Evolutionary conservation across 768 basidiomycete species (phyloP).

Genomic region (Pulveroboletus ravenelii): DNA sequence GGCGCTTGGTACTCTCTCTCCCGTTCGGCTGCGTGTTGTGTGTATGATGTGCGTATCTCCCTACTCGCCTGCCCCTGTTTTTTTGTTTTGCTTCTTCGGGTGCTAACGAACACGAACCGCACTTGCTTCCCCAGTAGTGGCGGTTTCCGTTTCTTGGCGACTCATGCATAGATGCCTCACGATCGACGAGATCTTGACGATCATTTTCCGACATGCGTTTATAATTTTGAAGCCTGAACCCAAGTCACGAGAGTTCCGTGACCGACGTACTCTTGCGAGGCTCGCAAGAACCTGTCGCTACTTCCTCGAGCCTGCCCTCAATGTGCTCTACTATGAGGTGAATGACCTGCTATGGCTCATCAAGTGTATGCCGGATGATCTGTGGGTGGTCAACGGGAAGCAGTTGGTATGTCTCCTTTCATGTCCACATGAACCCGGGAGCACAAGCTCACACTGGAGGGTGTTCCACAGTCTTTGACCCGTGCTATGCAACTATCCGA

Average conservation of each 20-base stretch:
- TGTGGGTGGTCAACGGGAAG: constrained; percentile 31
- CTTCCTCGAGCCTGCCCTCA: constrained; percentile 32
- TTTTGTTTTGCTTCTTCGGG: too few species aligned
- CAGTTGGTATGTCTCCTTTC: constrained; percentile 18
- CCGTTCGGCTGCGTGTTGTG: constrained; percentile 11
- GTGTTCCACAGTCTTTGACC: constrained; percentile 15
- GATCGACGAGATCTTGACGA: constrained; percentile 32
- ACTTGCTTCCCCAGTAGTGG: constrained; percentile 7
- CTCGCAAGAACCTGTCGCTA: constrained; percentile 29
- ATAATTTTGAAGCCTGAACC: constrained; percentile 25
- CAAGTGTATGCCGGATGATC: constrained; percentile 28
- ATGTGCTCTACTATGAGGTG: constrained; percentile 29
- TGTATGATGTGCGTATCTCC: constrained; percentile 23
- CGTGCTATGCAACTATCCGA: constrained; percentile 21
- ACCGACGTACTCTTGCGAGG: constrained; percentile 29
- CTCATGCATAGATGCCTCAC: constrained; percentile 32
- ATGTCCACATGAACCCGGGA: background rate
- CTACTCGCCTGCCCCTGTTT: too few species aligned
- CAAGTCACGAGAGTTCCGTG: constrained; percentile 27
- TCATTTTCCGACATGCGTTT: constrained; percentile 29
- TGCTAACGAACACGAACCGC: too few species aligned
- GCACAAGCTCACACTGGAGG: constrained; percentile 7
- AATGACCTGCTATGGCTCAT: constrained; percentile 30
- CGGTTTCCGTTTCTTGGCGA: constrained; percentile 12
- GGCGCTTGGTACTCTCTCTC: constrained; percentile 12